A percentile compares a stretch with the other conserved stretches of the same genome.
phyloP scores from a whole-genome alignment of 2,329 filamentous ascomycete genomes.

The Zymoseptoria tritici region DNA sequence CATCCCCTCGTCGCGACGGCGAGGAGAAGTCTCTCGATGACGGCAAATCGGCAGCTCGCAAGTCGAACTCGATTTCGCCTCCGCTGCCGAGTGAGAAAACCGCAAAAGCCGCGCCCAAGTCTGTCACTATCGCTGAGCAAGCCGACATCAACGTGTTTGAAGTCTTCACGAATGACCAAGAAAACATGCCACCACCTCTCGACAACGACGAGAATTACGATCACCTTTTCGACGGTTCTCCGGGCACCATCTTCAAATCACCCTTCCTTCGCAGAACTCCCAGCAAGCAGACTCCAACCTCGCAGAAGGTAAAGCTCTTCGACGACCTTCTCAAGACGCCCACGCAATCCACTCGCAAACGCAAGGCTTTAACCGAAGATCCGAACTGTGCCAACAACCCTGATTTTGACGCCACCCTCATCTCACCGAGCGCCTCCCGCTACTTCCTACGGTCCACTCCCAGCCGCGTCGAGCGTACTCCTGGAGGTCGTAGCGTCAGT shows the following conservation, averaged over 20 bases:
- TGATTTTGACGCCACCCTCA: slow-evolving; percentile 28
- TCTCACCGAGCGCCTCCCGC: slow-evolving; percentile 27
- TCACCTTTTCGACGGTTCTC: slow-evolving; percentile 59
- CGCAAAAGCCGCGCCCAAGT: slow-evolving; percentile 3
- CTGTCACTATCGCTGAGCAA: slow-evolving; percentile 8
- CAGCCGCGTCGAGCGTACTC: slow-evolving; percentile 31
- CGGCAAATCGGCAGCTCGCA: slow-evolving; percentile 3
- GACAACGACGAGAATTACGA: slow-evolving; percentile 47
- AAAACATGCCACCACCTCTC: slow-evolving; percentile 44
- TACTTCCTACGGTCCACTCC: slow-evolving; percentile 34
- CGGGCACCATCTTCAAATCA: slow-evolving; percentile 49
- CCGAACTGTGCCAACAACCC: slow-evolving; percentile 22
- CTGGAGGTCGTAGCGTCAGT: slow-evolving; percentile 22
- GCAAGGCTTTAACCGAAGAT: slow-evolving; percentile 24
- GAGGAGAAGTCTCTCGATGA: slow-evolving; percentile 56
- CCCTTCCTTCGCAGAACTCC: slow-evolving; percentile 48
- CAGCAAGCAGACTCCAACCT: slow-evolving; percentile 45
- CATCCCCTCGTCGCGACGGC: slow-evolving; percentile 62
- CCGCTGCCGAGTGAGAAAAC: neutral
- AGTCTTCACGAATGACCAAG: slow-evolving; percentile 46
- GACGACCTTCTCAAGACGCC: slow-evolving; percentile 41
- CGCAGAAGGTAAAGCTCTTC: slow-evolving; percentile 29
- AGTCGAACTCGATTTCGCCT: neutral
- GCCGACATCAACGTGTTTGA: slow-evolving; percentile 25
- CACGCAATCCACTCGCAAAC: slow-evolving; percentile 33